phyloP scores from a whole-genome alignment of 306 rosid genomes.

The Senna tora region DNA sequence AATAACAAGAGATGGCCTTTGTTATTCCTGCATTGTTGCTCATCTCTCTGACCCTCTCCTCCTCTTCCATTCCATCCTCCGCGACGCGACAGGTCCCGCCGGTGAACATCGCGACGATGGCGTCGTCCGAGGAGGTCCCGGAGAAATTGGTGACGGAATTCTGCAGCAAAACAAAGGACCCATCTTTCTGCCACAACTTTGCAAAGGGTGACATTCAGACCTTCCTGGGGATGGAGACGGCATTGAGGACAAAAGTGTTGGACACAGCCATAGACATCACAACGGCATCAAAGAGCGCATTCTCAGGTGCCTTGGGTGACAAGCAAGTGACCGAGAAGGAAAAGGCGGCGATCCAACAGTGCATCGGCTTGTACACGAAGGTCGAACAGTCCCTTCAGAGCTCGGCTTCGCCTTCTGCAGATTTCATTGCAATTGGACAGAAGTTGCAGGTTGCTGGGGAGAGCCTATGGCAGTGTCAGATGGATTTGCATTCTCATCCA shows the following conservation, averaged over 20 bases:
- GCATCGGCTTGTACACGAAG: not conserved
- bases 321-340: not conserved
- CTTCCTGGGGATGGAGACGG: not conserved
- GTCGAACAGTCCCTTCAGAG: not conserved
- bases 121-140: not conserved
- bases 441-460: not conserved
- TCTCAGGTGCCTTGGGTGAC: not conserved
- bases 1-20: not conserved
- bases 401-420: not conserved
- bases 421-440: not conserved
- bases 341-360: not conserved
- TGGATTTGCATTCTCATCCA: not conserved
- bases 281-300: not conserved
- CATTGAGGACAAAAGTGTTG: not conserved
- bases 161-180: not conserved
- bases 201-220: not conserved
- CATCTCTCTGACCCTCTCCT: too few species aligned
- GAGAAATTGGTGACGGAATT: not conserved
- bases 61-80: not conserved
- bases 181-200: not conserved
- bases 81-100: not conserved
- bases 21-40: not conserved
- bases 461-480: not conserved
- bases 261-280: not conserved
- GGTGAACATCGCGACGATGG: not conserved